phyloP scores from a whole-genome alignment of 345 rosid genomes.

The Fremontodendron californicum region DNA sequence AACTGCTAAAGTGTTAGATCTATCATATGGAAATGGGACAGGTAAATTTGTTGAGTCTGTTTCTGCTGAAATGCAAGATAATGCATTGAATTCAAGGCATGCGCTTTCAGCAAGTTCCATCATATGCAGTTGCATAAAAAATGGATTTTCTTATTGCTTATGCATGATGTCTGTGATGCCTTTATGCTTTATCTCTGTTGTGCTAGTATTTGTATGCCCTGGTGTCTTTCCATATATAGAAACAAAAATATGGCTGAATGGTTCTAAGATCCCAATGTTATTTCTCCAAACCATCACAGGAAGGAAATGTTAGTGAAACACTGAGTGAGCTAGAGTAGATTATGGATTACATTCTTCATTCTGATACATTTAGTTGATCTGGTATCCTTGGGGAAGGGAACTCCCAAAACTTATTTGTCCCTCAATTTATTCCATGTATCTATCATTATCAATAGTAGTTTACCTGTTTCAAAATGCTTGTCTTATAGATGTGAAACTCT shows the following conservation, averaged over 20 bases:
- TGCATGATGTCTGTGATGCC: not conserved
- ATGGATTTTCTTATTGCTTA: not conserved
- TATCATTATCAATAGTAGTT: not conserved
- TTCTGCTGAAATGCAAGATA: not conserved
- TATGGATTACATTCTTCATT: not conserved
- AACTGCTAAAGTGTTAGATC: slow-evolving; percentile 67
- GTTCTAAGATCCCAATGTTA: not conserved
- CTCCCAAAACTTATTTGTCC: not conserved
- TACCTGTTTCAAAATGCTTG: not conserved
- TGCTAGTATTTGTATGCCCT: not conserved
- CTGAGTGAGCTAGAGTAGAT: not conserved
- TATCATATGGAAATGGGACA: slow-evolving; percentile 71
- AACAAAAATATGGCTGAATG: not conserved
- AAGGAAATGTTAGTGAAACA: not conserved
- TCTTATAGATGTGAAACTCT: not conserved
- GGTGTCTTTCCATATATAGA: not conserved
- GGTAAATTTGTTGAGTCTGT: slow-evolving; percentile 38
- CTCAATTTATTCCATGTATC: not conserved
- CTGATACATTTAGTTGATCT: not conserved
- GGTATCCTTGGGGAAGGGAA: not conserved
- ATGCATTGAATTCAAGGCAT: not conserved
- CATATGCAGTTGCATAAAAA: not conserved
- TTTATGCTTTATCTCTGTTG: not conserved
- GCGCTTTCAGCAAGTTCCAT: not conserved
- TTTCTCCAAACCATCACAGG: not conserved